Evolutionary conservation across 139 green algal genomes (phyloP).

Genomic region (Diplosphaera chodatii): DNA sequence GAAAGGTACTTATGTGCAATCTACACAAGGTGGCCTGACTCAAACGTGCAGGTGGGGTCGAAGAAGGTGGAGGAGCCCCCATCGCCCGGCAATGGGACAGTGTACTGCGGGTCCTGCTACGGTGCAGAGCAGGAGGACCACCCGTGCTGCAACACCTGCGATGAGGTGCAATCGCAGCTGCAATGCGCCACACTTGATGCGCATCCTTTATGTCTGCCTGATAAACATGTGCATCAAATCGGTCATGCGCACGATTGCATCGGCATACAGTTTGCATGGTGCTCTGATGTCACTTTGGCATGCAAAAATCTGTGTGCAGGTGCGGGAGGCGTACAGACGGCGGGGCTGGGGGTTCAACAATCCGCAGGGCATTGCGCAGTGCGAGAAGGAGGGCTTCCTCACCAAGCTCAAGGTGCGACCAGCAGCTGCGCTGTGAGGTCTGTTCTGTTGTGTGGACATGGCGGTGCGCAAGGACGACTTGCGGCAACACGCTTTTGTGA

Average conservation of each 20-base stretch:
- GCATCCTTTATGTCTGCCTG: too few species aligned
- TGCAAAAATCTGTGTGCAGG: constrained; percentile 45
- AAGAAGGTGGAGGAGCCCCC: constrained; percentile 10
- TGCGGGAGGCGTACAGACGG: constrained; percentile 64
- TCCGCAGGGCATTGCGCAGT: constrained; percentile 70
- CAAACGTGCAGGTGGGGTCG: constrained; percentile 9
- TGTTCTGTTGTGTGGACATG: neutral
- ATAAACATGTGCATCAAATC: too few species aligned
- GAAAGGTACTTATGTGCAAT: too few species aligned
- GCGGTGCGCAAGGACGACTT: too few species aligned
- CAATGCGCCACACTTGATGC: too few species aligned
- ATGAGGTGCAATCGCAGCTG: constrained; percentile 56
- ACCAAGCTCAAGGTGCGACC: constrained; percentile 19
- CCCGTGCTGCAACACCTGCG: constrained; percentile 93
- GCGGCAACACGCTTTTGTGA: too few species aligned
- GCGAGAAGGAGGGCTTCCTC: constrained; percentile 69
- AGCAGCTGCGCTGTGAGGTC: too few species aligned
- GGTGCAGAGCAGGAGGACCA: constrained; percentile 66
- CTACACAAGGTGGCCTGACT: too few species aligned
- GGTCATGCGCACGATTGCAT: too few species aligned
- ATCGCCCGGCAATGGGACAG: constrained; percentile 6
- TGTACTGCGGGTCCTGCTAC: constrained; percentile 86
- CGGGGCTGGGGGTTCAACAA: constrained; percentile 72
- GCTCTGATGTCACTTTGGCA: neutral
- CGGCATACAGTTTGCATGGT: too few species aligned